Percentiles rank a stretch among this genome's conserved stretches.
phyloP scores from a whole-genome alignment of 2,329 filamentous ascomycete species.

The Phoma sp. region DNA sequence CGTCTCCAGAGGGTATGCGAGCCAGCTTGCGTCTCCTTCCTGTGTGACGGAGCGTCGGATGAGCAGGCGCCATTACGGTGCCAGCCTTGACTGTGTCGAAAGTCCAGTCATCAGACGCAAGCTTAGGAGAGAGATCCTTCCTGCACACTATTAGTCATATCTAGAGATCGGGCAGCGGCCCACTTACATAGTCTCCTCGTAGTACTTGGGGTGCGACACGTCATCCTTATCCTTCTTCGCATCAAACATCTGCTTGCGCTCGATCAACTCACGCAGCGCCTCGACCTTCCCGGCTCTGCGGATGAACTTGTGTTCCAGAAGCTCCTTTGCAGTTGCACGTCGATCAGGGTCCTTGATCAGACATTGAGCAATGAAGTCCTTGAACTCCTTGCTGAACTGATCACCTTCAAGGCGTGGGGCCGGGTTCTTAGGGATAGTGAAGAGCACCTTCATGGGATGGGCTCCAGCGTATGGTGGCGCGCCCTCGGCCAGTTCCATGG shows the following conservation, averaged over 20 bases:
- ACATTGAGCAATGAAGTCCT: conserved; percentile 89
- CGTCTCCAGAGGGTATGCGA: conserved; percentile 51
- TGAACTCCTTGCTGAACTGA: conserved; percentile 85
- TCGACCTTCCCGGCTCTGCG: conserved; percentile 86
- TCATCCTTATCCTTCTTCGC: conserved; percentile 66
- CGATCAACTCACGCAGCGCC: conserved; percentile 83
- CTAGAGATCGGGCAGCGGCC: background rate
- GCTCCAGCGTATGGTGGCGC: conserved; percentile 95
- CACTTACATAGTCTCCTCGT: conserved; percentile 83
- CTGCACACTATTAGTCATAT: conserved; percentile 19
- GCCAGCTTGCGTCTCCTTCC: conserved; percentile 56
- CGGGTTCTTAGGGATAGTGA: conserved; percentile 90
- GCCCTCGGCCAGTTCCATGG: conserved; percentile 87
- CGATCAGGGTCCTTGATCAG: conserved; percentile 89
- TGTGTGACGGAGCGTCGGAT: conserved; percentile 53
- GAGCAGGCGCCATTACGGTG: conserved; percentile 57
- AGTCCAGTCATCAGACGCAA: conserved; percentile 78
- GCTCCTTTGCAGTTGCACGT: conserved; percentile 82
- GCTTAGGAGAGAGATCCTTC: conserved; percentile 47
- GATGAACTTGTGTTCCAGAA: conserved; percentile 89
- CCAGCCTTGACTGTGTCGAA: conserved; percentile 87
- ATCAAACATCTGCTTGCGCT: conserved; percentile 82
- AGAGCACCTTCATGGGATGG: conserved; percentile 97
- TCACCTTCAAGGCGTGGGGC: conserved; percentile 82
- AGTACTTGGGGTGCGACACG: conserved; percentile 75